Percentiles rank a stretch among this genome's conserved stretches.
Evolutionary conservation across 345 rosid genomes (phyloP).

Genomic region (Anastatica hierochuntica): DNA sequence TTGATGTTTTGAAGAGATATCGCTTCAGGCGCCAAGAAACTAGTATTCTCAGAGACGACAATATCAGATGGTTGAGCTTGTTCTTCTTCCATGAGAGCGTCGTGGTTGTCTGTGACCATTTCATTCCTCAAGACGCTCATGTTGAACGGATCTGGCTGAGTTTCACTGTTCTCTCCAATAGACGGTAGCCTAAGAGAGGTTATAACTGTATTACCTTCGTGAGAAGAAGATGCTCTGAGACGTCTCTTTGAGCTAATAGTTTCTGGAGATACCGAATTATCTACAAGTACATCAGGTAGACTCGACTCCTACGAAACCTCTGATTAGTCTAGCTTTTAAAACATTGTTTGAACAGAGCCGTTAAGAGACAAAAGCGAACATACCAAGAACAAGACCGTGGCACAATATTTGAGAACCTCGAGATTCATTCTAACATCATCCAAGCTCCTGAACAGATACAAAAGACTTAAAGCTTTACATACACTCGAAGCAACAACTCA

Average conservation of each 20-base stretch:
- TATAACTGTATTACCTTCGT: no score
- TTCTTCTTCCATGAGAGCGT: slow-evolving; percentile 30
- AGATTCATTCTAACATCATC: slow-evolving; percentile 92
- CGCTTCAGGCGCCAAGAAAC: slow-evolving; percentile 45
- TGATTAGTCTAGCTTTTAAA: not conserved
- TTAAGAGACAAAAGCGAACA: slow-evolving; percentile 11
- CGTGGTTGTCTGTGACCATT: slow-evolving; percentile 30
- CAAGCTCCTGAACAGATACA: slow-evolving; percentile 54
- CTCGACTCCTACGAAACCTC: slow-evolving; percentile 60
- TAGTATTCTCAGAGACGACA: slow-evolving; percentile 28
- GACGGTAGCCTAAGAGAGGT: no score
- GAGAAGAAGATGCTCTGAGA: slow-evolving; percentile 30
- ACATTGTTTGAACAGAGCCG: no score
- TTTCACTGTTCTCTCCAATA: slow-evolving; percentile 21
- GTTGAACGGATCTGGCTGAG: slow-evolving; percentile 44
- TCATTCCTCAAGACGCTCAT: slow-evolving; percentile 33
- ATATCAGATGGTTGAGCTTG: slow-evolving; percentile 18
- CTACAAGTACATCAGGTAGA: slow-evolving; percentile 53
- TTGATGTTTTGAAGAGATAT: slow-evolving; percentile 37
- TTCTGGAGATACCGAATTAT: slow-evolving; percentile 46
- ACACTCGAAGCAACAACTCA: no score
- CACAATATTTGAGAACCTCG: slow-evolving; percentile 85
- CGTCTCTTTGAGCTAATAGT: slow-evolving; percentile 60
- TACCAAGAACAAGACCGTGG: slow-evolving; percentile 88
- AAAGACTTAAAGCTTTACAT: no score